A percentile compares a stretch with the other conserved stretches of the same genome.
Conservation (phyloP, 768 basidiomycete genomes). For the Tylopilus sp. region DNA sequence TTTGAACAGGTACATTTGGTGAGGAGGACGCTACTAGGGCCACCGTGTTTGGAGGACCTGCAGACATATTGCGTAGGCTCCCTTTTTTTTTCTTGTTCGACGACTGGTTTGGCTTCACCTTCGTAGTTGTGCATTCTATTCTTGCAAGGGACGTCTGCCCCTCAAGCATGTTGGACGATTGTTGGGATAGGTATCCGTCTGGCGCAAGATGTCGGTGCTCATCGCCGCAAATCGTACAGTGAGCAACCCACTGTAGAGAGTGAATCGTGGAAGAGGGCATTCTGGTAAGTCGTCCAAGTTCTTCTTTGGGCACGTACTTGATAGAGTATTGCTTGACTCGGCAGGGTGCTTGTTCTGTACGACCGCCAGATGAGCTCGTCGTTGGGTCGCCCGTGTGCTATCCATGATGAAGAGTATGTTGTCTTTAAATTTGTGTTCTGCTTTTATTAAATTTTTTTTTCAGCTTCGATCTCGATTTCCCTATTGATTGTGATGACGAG, state of each 20-base stretch:
- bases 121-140: constrained; percentile 50
- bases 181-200: constrained; percentile 58
- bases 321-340: not conserved
- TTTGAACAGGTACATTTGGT: constrained; percentile 54
- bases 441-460: not conserved
- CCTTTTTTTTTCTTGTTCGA: not conserved
- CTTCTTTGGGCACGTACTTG: not conserved
- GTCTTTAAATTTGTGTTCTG: not conserved
- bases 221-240: constrained; percentile 37
- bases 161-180: constrained; percentile 66
- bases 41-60: constrained; percentile 63
- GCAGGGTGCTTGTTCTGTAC: constrained; percentile 28
- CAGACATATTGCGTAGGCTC: constrained; percentile 59
- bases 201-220: constrained; percentile 59
- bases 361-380: constrained; percentile 40
- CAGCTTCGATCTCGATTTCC: constrained; percentile 60
- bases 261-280: constrained; percentile 59
- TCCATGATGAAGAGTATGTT: constrained; percentile 70
- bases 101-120: constrained; percentile 2
- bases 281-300: constrained; percentile 33
- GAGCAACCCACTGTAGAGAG: constrained; percentile 40
- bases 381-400: constrained; percentile 62
- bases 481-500: constrained; percentile 67
- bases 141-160: constrained; percentile 54
- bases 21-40: constrained; percentile 52